phyloP scores from a whole-genome alignment of 768 basidiomycete species.

The Piloderma croceum region DNA sequence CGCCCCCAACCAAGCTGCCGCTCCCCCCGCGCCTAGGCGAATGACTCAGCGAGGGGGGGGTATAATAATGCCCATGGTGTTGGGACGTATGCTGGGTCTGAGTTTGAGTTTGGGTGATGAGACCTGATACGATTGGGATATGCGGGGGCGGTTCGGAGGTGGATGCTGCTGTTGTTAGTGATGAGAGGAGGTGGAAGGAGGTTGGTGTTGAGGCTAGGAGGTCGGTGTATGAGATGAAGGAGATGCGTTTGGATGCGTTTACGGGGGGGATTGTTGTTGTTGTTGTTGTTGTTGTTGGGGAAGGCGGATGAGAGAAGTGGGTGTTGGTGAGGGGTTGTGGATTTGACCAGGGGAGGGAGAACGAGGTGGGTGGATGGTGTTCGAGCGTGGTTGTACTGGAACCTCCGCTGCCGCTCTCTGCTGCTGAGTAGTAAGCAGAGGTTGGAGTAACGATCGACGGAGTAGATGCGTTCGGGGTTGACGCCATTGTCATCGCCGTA shows the following conservation, averaged over 20 bases:
- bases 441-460: constrained; percentile 42
- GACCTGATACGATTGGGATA: constrained; percentile 55
- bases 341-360: constrained; percentile 7
- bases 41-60: too few relatives aligned
- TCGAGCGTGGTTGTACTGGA: constrained; percentile 29
- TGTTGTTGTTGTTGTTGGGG: constrained; percentile 40
- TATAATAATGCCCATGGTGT: too few relatives aligned
- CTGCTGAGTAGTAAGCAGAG: constrained; percentile 42
- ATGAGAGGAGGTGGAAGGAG: constrained; percentile 63
- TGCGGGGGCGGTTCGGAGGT: constrained; percentile 68
- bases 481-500: constrained; percentile 5
- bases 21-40: too few relatives aligned
- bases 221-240: constrained; percentile 87
- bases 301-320: constrained; percentile 19
- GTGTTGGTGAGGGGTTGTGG: constrained; percentile 9
- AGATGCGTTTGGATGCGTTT: constrained; percentile 62
- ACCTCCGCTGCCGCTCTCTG: background rate
- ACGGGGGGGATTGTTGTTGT: too few relatives aligned
- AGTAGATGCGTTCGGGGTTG: constrained; percentile 11
- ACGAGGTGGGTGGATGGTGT: constrained; percentile 11
- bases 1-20: too few relatives aligned
- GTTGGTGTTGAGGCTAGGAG: constrained; percentile 74
- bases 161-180: constrained; percentile 62
- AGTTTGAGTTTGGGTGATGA: constrained; percentile 24
- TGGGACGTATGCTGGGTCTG: too few relatives aligned